A percentile compares a stretch with the other conserved stretches of the same genome.
Conservation (phyloP, 176 grass and related monocot genomes). For the Zea luxurians region DNA sequence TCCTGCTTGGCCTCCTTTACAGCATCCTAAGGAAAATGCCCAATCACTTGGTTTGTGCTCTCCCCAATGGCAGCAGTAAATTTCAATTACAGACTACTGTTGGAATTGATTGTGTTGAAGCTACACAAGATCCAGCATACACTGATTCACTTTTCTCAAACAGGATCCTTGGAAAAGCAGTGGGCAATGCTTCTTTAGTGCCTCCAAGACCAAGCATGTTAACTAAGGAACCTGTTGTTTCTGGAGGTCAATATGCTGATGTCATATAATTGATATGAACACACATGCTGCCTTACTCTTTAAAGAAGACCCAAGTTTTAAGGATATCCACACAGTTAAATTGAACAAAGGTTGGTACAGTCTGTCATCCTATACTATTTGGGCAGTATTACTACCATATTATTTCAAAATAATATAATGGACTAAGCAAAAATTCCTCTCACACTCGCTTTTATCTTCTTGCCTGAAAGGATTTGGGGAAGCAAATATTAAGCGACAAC, state of each 20-base stretch:
- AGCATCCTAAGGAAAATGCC: slow-evolving; percentile 45
- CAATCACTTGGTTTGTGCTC: slow-evolving; percentile 42
- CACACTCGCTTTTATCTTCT: background rate
- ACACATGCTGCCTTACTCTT: too few relatives aligned
- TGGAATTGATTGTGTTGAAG: slow-evolving; percentile 35
- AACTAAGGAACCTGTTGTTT: too few relatives aligned
- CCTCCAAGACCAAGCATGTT: slow-evolving; percentile 55
- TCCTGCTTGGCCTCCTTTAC: slow-evolving; percentile 33
- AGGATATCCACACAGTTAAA: too few relatives aligned
- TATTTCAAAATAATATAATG: too few relatives aligned
- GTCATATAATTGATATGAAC: too few relatives aligned
- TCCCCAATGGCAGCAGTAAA: slow-evolving; percentile 36
- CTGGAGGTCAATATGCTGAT: too few relatives aligned
- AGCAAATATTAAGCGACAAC: slow-evolving; percentile 63
- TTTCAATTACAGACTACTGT: slow-evolving; percentile 32
- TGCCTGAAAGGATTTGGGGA: slow-evolving; percentile 59
- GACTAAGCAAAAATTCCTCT: slow-evolving; percentile 17
- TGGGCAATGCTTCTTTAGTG: slow-evolving; percentile 55
- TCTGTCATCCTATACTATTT: too few relatives aligned
- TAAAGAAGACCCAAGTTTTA: too few relatives aligned
- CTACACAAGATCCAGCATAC: slow-evolving; percentile 49
- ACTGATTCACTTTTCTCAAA: slow-evolving; percentile 77
- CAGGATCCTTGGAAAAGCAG: slow-evolving; percentile 73
- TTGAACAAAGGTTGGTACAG: too few relatives aligned
- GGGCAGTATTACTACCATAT: too few relatives aligned